These are phyloP conservation scores for Diospyros kaki DNA, from an alignment of 148 eudicot species.

Conservation along the genomic window DNA sequence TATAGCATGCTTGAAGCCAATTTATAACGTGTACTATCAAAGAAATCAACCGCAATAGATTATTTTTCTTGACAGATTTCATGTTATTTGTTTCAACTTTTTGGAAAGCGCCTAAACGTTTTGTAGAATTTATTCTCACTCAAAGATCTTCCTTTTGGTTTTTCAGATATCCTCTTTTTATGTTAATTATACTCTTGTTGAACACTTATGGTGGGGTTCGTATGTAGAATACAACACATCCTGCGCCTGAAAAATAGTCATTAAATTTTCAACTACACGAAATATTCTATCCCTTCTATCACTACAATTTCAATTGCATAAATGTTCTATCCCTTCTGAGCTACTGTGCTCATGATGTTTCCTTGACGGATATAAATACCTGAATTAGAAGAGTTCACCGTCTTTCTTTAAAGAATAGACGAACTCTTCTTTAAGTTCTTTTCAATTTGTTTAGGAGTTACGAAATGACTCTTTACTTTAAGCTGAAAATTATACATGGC, in stretches of 20 bases:
- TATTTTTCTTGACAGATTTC: conserved; percentile 13
- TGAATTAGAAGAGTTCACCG: too few species aligned
- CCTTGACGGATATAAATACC: too few species aligned
- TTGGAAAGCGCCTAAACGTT: not conserved
- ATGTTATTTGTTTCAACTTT: not conserved
- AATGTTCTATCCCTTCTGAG: conserved; percentile 6
- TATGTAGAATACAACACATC: not conserved
- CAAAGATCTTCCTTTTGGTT: not conserved
- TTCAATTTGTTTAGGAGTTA: too few species aligned
- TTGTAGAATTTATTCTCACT: not conserved
- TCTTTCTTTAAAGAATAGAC: too few species aligned
- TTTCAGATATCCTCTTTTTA: not conserved
- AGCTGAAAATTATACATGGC: too few species aligned
- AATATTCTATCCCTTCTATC: conserved; percentile 9
- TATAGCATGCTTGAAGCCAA: conserved; percentile 38
- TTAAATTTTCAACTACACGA: not conserved
- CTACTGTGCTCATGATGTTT: not conserved
- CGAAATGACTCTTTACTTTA: too few species aligned
- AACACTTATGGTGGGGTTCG: not conserved
- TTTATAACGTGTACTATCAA: not conserved
- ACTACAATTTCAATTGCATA: too few species aligned
- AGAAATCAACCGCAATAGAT: conserved; percentile 1
- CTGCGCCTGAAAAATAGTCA: not conserved
- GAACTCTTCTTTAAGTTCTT: too few species aligned
- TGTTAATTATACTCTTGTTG: not conserved